Base-by-base conservation (phyloP, 768 basidiomycete species). In the Candolleomyces efflorescens region DNA sequence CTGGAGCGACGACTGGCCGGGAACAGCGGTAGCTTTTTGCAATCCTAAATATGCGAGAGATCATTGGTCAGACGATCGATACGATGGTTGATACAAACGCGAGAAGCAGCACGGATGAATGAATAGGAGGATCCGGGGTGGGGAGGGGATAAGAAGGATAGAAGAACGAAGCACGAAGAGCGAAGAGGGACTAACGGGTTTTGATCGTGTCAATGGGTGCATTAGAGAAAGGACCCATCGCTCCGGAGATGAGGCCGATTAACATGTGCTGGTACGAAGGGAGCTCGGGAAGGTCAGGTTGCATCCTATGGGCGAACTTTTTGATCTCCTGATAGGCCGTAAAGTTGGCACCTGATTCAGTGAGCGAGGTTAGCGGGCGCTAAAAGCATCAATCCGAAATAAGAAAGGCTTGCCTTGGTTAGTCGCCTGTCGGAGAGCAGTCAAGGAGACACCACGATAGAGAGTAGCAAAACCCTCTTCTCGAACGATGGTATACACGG, bases 311-410 rank as follows among this genome's bases (percentile, higher is more conserved):
- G 13, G 90, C 87, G 52, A 90, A 62, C 68, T 88, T 91, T 79
- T 98, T 99, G 65, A 98, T 77, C 69, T 98, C 93, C 69, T 97
- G 95, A 76, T 98, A 99, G 44, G 90, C 94, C 3, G 97, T 98
- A 66, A 99, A 99, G 72, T 99, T 99, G 22, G 92, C 95, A 64
- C 94, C 94, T 78, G 41, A 26, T 24, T 39, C 24, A 44, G 38
- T 32, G 37, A 41, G 23, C 36, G 36, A 49, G 22, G 27, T 54
- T 37, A 55, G 47, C 24, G 60, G 5, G 43, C 41, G 11, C 18
- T 15, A 37, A 39, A 22, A 15, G 44, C 54, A 26, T 32, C 32
- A 24, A 15, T 26, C 22, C 7, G 23, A 32, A 7, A 5, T 12
- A 26, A 6, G 60, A 41, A 49, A 53, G 20, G 65, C 57, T 43